phyloP scores from a whole-genome alignment of 495 filamentous ascomycete genomes.

The Hypoxylon subgilvum region DNA sequence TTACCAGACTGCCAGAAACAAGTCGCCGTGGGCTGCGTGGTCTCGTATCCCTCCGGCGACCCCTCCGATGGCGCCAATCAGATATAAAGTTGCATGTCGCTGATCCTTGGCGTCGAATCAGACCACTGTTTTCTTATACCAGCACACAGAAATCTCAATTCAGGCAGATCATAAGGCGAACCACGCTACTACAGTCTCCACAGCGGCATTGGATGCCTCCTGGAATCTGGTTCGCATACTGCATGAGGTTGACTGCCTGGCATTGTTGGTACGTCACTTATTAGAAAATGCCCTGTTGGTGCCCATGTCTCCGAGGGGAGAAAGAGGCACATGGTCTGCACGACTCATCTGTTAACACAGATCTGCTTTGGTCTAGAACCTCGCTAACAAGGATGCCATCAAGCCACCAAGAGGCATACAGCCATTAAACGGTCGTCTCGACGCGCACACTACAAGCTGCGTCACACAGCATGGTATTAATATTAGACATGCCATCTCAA shows the following conservation, averaged over 20 bases:
- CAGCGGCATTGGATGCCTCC: constrained; percentile 21
- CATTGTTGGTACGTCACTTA: not conserved
- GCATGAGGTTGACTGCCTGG: not conserved
- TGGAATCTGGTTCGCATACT: constrained; percentile 1
- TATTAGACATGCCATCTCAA: not conserved
- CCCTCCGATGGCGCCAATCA: constrained; percentile 26
- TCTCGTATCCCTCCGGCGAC: constrained; percentile 23
- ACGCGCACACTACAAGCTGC: not conserved
- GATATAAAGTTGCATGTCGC: not conserved
- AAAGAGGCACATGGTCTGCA: constrained; percentile 8
- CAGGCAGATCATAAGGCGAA: constrained; percentile 30
- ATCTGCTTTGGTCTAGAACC: constrained; percentile 16
- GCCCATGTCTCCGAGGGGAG: not conserved
- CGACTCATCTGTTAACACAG: constrained; percentile 7
- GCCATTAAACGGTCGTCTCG: not conserved
- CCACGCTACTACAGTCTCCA: constrained; percentile 11
- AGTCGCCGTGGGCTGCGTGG: too few relatives aligned
- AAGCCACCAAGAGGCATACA: not conserved
- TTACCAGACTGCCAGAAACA: too few relatives aligned
- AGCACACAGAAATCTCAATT: constrained; percentile 6
- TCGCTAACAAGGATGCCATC: too few relatives aligned
- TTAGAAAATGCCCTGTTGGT: not conserved
- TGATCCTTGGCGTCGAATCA: constrained; percentile 12
- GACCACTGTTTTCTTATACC: constrained; percentile 5
- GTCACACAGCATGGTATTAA: constrained; percentile 2